These are phyloP conservation scores for Phytophthora cryptogea DNA, from an alignment of 352 stramenopile genomes.

Conservation along the genomic window DNA sequence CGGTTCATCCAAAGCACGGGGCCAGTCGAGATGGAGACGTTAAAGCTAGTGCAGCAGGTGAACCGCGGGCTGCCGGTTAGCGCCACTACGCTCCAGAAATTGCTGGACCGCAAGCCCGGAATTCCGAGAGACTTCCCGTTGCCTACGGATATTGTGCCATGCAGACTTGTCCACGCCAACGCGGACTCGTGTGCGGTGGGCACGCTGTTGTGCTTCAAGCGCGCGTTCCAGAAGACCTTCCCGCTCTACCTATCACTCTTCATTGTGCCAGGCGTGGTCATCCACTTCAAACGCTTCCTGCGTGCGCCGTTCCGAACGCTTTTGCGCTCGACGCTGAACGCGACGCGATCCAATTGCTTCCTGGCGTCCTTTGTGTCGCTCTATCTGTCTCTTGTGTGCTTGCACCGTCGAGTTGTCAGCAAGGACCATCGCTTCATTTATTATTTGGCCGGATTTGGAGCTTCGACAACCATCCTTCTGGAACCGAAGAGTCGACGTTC, in stretches of 20 bases:
- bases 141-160: constrained; percentile 50
- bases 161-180: constrained; percentile 64
- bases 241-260: constrained; percentile 87
- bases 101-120: constrained; percentile 48
- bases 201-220: constrained; percentile 55
- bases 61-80: constrained; percentile 59
- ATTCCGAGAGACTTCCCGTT: constrained; percentile 39
- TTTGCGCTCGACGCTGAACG: constrained; percentile 59
- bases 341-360: constrained; percentile 80
- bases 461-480: constrained; percentile 73
- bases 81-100: constrained; percentile 37
- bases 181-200: constrained; percentile 53
- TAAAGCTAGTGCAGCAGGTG: constrained; percentile 65
- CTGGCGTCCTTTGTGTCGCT: constrained; percentile 72
- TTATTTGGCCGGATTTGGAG: constrained; percentile 69
- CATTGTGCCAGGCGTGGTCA: constrained; percentile 81
- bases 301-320: constrained; percentile 57
- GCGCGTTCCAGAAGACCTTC: constrained; percentile 67
- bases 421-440: constrained; percentile 78
- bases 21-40: constrained; percentile 62
- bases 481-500: constrained; percentile 82
- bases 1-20: constrained; percentile 81
- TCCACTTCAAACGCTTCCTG: constrained; percentile 84
- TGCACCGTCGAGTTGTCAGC: constrained; percentile 54
- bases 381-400: constrained; percentile 71